phyloP scores from a whole-genome alignment of 2,329 filamentous ascomycete species.

The Pseudogymnoascus destructans region DNA sequence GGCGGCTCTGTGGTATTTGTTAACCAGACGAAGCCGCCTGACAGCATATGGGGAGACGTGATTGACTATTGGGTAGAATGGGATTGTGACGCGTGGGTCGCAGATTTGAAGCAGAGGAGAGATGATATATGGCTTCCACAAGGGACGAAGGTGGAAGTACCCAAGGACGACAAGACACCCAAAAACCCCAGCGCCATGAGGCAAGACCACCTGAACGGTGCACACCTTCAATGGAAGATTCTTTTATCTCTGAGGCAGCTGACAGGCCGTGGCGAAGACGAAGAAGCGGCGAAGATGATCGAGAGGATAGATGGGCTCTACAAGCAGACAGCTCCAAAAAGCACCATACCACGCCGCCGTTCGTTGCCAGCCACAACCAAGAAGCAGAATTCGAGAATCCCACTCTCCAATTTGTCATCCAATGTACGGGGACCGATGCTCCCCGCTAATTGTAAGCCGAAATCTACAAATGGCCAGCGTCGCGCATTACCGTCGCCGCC shows the following conservation, averaged over 20 bases:
- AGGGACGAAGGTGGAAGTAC: conserved; percentile 14
- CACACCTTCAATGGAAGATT: background rate
- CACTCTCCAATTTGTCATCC: background rate
- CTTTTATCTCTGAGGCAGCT: background rate
- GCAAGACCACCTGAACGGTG: conserved; percentile 6
- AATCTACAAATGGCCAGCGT: background rate
- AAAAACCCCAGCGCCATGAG: conserved; percentile 3
- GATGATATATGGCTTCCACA: conserved; percentile 24
- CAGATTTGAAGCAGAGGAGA: conserved; percentile 35
- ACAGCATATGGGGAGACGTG: conserved; percentile 59
- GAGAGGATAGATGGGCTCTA: background rate
- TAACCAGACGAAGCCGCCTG: conserved; percentile 58
- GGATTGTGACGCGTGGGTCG: conserved; percentile 64
- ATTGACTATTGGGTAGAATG: conserved; percentile 64
- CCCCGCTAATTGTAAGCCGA: background rate
- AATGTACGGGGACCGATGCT: background rate
- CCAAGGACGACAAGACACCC: conserved; percentile 13
- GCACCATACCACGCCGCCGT: background rate
- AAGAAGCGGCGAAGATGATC: background rate
- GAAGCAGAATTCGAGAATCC: background rate
- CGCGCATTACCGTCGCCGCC: conserved; percentile 14
- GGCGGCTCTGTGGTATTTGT: conserved; percentile 60
- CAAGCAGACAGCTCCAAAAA: background rate
- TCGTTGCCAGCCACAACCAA: background rate
- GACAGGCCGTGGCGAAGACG: conserved; percentile 1